These are phyloP conservation scores for Aspergillus ruber DNA, from an alignment of 2,329 filamentous ascomycete species.

Conservation along the genomic window DNA sequence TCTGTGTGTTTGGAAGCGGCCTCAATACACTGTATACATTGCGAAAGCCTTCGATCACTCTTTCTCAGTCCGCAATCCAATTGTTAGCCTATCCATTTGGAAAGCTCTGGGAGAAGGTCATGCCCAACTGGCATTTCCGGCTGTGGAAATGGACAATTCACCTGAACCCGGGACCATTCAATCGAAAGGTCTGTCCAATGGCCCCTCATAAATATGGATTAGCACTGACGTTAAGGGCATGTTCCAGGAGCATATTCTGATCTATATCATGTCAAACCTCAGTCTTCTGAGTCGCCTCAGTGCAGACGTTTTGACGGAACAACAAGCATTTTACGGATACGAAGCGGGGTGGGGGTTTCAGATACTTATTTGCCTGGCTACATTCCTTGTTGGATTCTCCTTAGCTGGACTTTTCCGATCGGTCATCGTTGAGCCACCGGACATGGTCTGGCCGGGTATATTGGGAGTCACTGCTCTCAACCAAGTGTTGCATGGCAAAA, in stretches of 20 bases:
- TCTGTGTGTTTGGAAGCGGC: conserved; percentile 10
- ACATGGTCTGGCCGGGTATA: not conserved
- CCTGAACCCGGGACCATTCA: conserved; percentile 26
- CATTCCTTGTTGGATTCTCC: not conserved
- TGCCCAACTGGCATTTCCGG: conserved; percentile 15
- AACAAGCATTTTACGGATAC: conserved; percentile 22
- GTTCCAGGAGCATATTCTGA: conserved; percentile 17
- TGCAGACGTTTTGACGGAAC: conserved; percentile 21
- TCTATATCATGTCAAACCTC: conserved; percentile 25
- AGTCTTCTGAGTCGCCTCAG: conserved; percentile 22
- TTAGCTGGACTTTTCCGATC: not conserved
- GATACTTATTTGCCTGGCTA: not conserved
- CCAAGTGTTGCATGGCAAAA: not conserved
- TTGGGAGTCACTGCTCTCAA: not conserved
- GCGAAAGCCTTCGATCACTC: conserved; percentile 19
- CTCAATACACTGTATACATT: conserved; percentile 14
- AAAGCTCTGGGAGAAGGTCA: conserved; percentile 18
- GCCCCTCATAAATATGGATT: not conserved
- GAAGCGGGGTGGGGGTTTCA: conserved; percentile 5
- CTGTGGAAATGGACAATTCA: conserved; percentile 11
- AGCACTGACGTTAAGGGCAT: not conserved
- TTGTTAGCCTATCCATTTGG: conserved; percentile 17
- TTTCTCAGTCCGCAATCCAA: conserved; percentile 14
- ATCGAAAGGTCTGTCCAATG: conserved; percentile 17
- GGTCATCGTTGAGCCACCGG: not conserved